Conservation (phyloP, 371 early-diverging fungal species). For the Mortierella sp. region DNA sequence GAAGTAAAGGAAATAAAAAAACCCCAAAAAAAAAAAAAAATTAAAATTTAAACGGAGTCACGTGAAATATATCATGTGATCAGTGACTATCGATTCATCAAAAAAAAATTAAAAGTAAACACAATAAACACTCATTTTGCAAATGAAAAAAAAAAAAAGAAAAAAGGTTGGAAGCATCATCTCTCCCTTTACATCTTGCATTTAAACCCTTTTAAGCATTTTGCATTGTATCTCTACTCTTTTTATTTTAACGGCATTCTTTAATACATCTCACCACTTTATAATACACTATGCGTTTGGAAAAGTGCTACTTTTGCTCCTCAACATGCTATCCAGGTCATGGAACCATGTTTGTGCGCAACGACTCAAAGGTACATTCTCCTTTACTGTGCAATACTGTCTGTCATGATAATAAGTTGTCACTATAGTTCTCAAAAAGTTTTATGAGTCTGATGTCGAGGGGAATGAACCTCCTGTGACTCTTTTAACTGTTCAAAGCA, state of each 20-base stretch:
- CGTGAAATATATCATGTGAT: neutral
- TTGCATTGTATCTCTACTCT: neutral
- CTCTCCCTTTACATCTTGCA: neutral
- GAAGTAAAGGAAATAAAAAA: neutral
- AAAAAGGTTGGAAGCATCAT: neutral
- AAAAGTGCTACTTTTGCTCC: constrained; percentile 99
- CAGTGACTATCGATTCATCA: neutral
- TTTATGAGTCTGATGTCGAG: no score
- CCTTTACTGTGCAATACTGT: neutral
- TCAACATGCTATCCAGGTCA: constrained; percentile 99
- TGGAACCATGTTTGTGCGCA: constrained; percentile 98
- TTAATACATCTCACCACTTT: neutral
- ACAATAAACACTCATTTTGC: neutral
- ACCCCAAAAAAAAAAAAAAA: neutral
- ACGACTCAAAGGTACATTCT: constrained; percentile 90
- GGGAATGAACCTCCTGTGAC: no score
- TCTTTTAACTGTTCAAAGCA: no score
- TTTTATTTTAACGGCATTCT: neutral
- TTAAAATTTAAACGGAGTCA: neutral
- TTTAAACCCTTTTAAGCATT: neutral
- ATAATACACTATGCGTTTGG: constrained; percentile 88
- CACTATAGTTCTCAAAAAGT: no score
- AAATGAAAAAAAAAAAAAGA: neutral
- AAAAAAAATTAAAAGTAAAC: neutral
- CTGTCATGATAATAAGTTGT: neutral